Conservation (phyloP, 192 early-diverging fungal genomes). For the Gamsiella multidivaricata region DNA sequence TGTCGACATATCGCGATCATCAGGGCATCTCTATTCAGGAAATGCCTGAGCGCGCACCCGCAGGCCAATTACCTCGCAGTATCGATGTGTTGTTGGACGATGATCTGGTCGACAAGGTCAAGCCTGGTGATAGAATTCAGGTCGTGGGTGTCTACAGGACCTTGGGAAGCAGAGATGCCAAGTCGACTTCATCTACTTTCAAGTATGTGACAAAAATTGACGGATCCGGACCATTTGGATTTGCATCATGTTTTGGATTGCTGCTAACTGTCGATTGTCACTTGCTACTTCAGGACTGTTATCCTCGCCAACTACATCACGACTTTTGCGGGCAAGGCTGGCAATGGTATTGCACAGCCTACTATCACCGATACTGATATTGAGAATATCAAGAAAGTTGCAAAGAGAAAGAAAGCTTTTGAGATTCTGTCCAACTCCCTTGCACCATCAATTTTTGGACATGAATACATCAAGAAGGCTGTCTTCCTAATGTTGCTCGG, state of each 20-base stretch:
- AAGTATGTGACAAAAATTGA: constrained; percentile 56
- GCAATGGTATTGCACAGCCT: constrained; percentile 79
- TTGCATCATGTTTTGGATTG: background rate
- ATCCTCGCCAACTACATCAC: constrained; percentile 89
- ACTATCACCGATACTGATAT: constrained; percentile 87
- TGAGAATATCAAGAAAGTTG: constrained; percentile 83
- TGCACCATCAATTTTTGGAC: constrained; percentile 91
- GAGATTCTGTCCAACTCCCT: constrained; percentile 87
- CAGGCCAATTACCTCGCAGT: constrained; percentile 92
- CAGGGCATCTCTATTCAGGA: constrained; percentile 96
- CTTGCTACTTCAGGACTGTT: constrained; percentile 71
- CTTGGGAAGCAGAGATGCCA: constrained; percentile 82
- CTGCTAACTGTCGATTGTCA: constrained; percentile 1
- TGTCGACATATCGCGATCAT: constrained; percentile 88
- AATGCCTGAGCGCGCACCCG: constrained; percentile 98
- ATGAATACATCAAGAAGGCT: constrained; percentile 96
- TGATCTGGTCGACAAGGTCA: constrained; percentile 94
- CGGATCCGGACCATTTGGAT: too few relatives aligned
- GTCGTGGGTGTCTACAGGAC: constrained; percentile 94
- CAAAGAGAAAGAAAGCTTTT: constrained; percentile 74
- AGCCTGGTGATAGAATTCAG: constrained; percentile 96
- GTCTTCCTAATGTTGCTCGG: constrained; percentile 90
- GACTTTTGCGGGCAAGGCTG: constrained; percentile 74
- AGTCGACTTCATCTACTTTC: constrained; percentile 84
- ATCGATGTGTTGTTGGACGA: constrained; percentile 96